Percentiles rank a stretch among this genome's conserved stretches.
Conservation (phyloP, 345 rosid species). For the Streptanthus diversifolius region DNA sequence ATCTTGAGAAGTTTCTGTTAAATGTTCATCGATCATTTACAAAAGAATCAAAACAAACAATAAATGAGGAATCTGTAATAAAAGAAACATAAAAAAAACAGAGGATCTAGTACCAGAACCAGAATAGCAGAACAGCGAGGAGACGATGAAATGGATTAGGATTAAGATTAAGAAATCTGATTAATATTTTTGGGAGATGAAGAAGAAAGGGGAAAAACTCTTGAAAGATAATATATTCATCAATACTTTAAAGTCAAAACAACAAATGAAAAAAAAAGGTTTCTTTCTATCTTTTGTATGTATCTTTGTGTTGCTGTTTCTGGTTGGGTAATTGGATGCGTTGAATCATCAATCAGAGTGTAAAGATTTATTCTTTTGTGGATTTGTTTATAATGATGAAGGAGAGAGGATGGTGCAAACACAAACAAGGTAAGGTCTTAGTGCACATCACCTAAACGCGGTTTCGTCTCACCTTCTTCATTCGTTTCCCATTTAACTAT, state of each 20-base stretch:
- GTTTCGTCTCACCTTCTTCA: slow-evolving; percentile 37
- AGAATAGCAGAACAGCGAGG: slow-evolving; percentile 14
- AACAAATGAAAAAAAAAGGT: slow-evolving; percentile 11
- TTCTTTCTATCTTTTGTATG: background rate
- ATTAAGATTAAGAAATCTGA: slow-evolving; percentile 21
- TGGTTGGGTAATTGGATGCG: slow-evolving; percentile 25
- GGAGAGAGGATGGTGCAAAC: slow-evolving; percentile 16
- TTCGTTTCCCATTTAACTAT: slow-evolving; percentile 1
- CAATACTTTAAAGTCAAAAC: slow-evolving; percentile 22
- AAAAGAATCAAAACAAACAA: background rate
- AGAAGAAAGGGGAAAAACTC: background rate
- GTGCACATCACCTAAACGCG: slow-evolving; percentile 24
- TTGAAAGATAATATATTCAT: background rate
- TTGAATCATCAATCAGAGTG: slow-evolving; percentile 20
- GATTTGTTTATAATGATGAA: slow-evolving; percentile 1
- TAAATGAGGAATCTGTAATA: background rate
- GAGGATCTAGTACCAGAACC: slow-evolving; percentile 34
- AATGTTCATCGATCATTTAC: slow-evolving; percentile 23
- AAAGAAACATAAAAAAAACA: slow-evolving; percentile 11
- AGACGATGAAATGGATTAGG: slow-evolving; percentile 16
- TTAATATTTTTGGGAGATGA: background rate
- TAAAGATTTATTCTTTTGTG: slow-evolving; percentile 2
- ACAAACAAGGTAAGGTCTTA: slow-evolving; percentile 10
- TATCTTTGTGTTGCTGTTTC: slow-evolving; percentile 16
- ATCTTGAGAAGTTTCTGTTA: slow-evolving; percentile 1